phyloP scores from a whole-genome alignment of 192 early-diverging fungal species.

The Chytriomyces hyalinus region DNA sequence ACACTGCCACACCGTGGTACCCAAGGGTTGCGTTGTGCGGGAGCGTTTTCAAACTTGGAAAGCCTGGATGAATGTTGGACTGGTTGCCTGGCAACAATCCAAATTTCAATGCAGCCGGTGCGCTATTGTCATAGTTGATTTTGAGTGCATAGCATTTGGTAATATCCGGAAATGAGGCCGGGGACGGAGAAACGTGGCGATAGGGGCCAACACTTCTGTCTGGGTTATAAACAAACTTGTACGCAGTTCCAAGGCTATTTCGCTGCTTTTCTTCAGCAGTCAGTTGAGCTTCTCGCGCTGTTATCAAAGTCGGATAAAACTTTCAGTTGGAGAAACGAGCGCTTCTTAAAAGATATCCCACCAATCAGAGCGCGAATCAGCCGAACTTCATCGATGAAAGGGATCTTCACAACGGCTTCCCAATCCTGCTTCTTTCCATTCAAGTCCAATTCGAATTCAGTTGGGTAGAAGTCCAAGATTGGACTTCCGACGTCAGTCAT shows the following conservation, averaged over 20 bases:
- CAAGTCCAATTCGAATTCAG: constrained; percentile 86
- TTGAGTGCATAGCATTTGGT: constrained; percentile 41
- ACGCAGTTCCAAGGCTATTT: constrained; percentile 72
- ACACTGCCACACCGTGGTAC: constrained; percentile 84
- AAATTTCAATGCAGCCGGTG: constrained; percentile 43
- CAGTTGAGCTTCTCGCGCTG: constrained; percentile 66
- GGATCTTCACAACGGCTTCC: constrained; percentile 89
- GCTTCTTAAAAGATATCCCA: neutral
- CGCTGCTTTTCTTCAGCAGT: constrained; percentile 74
- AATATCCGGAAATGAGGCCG: constrained; percentile 60
- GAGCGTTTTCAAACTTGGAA: constrained; percentile 87
- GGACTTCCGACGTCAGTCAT: constrained; percentile 85
- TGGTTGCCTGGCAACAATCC: constrained; percentile 37
- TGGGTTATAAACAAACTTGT: constrained; percentile 66
- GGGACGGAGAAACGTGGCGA: constrained; percentile 41
- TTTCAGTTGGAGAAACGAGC: neutral
- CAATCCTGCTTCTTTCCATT: constrained; percentile 96
- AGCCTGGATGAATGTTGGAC: constrained; percentile 73
- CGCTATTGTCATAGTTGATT: constrained; percentile 14
- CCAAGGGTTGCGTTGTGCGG: constrained; percentile 70
- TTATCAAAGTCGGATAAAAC: constrained; percentile 15
- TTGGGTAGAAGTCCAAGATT: constrained; percentile 95
- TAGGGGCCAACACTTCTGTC: constrained; percentile 18
- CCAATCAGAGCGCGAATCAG: constrained; percentile 74
- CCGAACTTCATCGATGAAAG: constrained; percentile 90